Evolutionary conservation across 2,329 filamentous ascomycete species (phyloP), one percentile per base, ranked within the genome.

Genomic region (Bipolaris victoriae): DNA sequence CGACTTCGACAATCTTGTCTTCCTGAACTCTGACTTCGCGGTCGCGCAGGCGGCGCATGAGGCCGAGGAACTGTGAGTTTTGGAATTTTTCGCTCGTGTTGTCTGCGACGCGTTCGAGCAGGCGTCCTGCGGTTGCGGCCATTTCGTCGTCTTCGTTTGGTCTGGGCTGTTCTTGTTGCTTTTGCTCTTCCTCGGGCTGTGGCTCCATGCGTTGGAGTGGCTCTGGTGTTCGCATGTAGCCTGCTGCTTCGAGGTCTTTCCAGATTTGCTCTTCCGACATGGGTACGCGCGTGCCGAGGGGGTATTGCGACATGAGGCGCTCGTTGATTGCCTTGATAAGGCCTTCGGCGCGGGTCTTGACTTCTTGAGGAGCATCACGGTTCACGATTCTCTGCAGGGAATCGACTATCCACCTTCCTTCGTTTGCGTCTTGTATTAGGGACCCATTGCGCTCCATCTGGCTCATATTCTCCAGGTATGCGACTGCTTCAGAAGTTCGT

Each of bases 11-110:
- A 67, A 90, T 81, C 66, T 86, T 84, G 71, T 91, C 88, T 39
- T 88, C 90, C 63, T 90, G 83, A 36, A 95, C 86, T 47, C 84
- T 84, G 13, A 92, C 86, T 77, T 95, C 88, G 53, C 84, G 82
- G 69, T 91, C 87, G 49, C 89, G 84, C 52, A 95, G 84, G 57
- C 86, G 84, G 26, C 89, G 85, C 91, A 96, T 95, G 44, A 96
- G 79, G 3, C 84, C 82, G 0, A 94, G 77, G 69, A 96, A 96
- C 57, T 85, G 85, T 64, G 90, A 93, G 69, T 92, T 86, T 66
- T 87, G 86, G 75, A 95, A 95, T 70, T 94, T 94, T 45, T 86
- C 79, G 53, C 84, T 88, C 56, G 86, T 83, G 64, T 94, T 88
- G 65, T 88, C 81, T 18, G 85, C 82, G 11, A 96, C 85, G 36